Evolutionary conservation across 495 filamentous ascomycete genomes (phyloP), one percentile per base, ranked within the genome.

Genomic region (Pyronema omphalodes): DNA sequence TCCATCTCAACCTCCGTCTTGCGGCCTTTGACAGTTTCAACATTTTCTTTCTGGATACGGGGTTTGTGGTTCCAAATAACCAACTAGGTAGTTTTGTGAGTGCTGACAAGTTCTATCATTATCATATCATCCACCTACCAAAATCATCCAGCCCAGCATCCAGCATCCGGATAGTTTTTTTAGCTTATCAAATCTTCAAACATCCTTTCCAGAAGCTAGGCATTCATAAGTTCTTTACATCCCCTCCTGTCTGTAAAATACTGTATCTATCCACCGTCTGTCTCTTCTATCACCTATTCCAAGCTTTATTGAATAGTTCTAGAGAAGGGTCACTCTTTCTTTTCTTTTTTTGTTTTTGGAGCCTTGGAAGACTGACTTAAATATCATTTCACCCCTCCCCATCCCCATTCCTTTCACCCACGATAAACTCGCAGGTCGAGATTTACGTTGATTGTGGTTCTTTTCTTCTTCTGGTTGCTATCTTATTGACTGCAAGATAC

Each of bases 391-490:
- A 14, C 4, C 19, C 37, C 23, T 35, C 50, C 37, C 59, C n/a
- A n/a, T n/a, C n/a, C n/a, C n/a, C n/a, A n/a, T 45, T 55, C 55
- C 48, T 55, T 64, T 51, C 19, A 41, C 48, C 57, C 55, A 33
- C 23, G 37, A 37, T 64, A 51, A 36, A 43, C 61, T 63, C 61
- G 61, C 61, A 60, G 61, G 61, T 37, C 61, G 61, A 63, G 61
- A 63, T 57, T 57, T 62, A 57, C 61, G 61, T 63, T 63, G 61
- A 63, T 59, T 60, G 61, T 63, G 15, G 41, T 55, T 57, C 58
- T 54, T 43, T 54, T 60, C 51, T 51, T 55, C 49, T 37, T 19
- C 18, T 34, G 39, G 37, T 33, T 55, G n/a, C 48, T 19, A 19
- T 52, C 19, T 33, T 52, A 40, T 52, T 40, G 35, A 9, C 37